Percentiles rank a stretch among this genome's conserved stretches.
Evolutionary conservation across 371 early-diverging fungal genomes (phyloP).

Genomic region (Phascolomyces articulosus): DNA sequence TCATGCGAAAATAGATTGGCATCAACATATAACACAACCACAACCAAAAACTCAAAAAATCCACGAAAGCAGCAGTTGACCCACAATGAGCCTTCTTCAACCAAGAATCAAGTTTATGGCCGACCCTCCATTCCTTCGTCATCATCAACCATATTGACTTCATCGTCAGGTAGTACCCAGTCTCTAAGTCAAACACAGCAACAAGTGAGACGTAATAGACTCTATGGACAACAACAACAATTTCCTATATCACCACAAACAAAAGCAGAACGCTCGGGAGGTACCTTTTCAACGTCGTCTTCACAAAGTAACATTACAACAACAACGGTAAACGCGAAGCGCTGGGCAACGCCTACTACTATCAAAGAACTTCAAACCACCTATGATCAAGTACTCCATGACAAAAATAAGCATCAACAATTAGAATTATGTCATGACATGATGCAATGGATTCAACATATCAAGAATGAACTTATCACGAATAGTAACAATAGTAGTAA

Average conservation of each 20-base stretch:
- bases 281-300: background rate
- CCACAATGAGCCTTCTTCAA: background rate
- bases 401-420: background rate
- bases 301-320: background rate
- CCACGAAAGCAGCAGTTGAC: background rate
- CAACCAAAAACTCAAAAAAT: background rate
- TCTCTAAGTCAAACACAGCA: slow-evolving; percentile 5
- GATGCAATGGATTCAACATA: slow-evolving; percentile 1
- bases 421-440: slow-evolving; percentile 2
- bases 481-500: too few relatives aligned
- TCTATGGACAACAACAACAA: background rate
- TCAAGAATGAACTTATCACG: background rate
- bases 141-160: slow-evolving; percentile 8
- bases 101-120: background rate
- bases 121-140: background rate
- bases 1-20: background rate
- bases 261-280: background rate
- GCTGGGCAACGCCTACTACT: slow-evolving; percentile 8
- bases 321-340: background rate
- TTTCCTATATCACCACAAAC: background rate
- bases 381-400: background rate
- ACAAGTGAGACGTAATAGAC: background rate
- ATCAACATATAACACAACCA: background rate
- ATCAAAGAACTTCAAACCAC: background rate
- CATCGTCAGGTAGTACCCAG: slow-evolving; percentile 9